A percentile compares a stretch with the other conserved stretches of the same genome.
phyloP scores from a whole-genome alignment of 2,329 filamentous ascomycete species.

The Zelopaecilomyces penicillatus region DNA sequence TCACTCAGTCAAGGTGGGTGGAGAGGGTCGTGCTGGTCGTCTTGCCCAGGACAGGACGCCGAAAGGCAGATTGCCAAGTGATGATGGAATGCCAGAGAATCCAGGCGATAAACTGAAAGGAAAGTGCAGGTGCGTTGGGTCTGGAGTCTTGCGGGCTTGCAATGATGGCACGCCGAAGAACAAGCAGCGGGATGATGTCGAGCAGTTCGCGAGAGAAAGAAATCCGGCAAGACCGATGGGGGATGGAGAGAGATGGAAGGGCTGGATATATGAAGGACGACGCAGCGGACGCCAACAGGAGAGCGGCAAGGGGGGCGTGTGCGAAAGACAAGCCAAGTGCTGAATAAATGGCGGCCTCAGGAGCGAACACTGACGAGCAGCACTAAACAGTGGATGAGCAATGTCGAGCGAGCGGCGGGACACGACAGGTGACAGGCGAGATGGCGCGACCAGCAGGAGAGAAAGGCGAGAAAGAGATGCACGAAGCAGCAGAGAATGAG shows the following conservation, averaged over 20 bases:
- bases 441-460: constrained; percentile 10
- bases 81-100: not conserved
- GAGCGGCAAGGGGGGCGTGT: not conserved
- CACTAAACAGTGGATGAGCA: too few relatives aligned
- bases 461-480: not conserved
- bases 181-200: too few relatives aligned
- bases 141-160: too few relatives aligned
- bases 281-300: not conserved
- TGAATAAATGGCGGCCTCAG: not conserved
- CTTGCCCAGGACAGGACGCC: too few relatives aligned
- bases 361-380: too few relatives aligned
- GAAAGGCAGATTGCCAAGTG: not conserved
- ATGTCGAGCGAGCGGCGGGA: constrained; percentile 3
- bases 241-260: not conserved
- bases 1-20: constrained; percentile 1
- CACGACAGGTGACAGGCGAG: constrained; percentile 14
- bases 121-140: too few relatives aligned
- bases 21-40: not conserved
- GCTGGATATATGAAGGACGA: not conserved
- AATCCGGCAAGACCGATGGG: not conserved
- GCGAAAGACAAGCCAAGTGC: not conserved
- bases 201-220: not conserved
- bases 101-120: not conserved
- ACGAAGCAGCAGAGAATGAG: constrained; percentile 1
- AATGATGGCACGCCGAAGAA: too few relatives aligned